Base-by-base conservation (phyloP, 2,329 filamentous ascomycete genomes). In the Diaporthe vaccinii region DNA sequence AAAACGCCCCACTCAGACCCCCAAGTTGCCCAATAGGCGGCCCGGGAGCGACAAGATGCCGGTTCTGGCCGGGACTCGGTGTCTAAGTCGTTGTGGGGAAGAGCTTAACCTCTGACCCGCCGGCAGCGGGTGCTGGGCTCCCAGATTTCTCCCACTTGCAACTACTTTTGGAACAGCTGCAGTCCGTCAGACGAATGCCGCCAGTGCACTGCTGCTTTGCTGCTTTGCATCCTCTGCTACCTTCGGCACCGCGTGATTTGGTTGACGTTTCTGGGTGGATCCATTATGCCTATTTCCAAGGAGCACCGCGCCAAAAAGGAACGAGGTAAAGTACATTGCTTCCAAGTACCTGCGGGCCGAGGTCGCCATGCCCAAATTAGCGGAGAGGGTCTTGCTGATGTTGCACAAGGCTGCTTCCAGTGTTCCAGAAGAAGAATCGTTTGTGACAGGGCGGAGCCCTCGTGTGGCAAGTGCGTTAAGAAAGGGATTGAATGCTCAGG, bases 81-180 rank as follows among this genome's bases (percentile, higher is more conserved):
- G 10, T 67, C 46, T 31, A 49, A 46, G 61, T n/a, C 44, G 10
- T 25, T 51, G 62, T 67, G 62, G 62, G 46, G 62, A 67, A 15
- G 44, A 36, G 31, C 28, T 36, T 67, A 36, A 67, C 44, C 12
- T 51, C 41, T 34, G 31, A 39, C 28, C 44, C 62, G 17, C 28
- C 62, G 62, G 28, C 44, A 68, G 12, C 25, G 62, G 28, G 31
- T 9, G 31, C 44, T 36, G 28, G 62, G 62, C 31, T 39, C 4
- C 22, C 20, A 25, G 62, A 51, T 53, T 68, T 68, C 62, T 68
- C 62, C 62, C 62, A 51, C 31, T 51, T 51, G 62, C 62, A 68
- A 68, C 62, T 36, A n/a, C 46, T 68, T 68, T 68, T 51, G 62
- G 62, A 53, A 68, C 44, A 34, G 41, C 62, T 25, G 28, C 44